A percentile compares a stretch with the other conserved stretches of the same genome.
These are phyloP conservation scores for Strobilomyces echinocephalus DNA, from an alignment of 768 basidiomycete genomes.

Conservation along the genomic window DNA sequence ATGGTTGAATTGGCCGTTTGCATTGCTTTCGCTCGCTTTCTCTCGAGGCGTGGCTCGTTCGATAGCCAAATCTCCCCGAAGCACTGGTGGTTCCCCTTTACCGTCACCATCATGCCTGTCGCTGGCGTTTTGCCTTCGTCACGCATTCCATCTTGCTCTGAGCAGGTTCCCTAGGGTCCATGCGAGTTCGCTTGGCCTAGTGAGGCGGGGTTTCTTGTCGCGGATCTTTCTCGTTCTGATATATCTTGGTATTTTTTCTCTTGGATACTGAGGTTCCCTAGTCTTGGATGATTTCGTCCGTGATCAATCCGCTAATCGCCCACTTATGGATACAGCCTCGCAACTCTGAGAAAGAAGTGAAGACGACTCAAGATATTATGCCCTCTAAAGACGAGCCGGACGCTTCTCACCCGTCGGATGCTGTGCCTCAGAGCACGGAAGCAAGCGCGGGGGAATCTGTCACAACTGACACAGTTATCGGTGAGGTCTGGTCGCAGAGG, in stretches of 20 bases:
- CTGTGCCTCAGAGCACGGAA: not conserved
- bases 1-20: not conserved
- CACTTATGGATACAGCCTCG: constrained; percentile 1
- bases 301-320: constrained; percentile 6
- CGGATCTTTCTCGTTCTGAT: not conserved
- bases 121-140: not conserved
- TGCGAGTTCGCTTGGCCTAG: not conserved
- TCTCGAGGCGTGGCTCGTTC: not conserved
- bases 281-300: not conserved
- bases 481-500: not conserved
- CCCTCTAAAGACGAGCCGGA: not conserved
- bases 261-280: not conserved
- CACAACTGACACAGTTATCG: not conserved
- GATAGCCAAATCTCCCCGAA: not conserved
- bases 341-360: not conserved
- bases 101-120: not conserved
- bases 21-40: not conserved
- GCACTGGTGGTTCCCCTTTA: not conserved
- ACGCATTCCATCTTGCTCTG: not conserved
- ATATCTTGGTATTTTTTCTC: not conserved
- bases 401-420: not conserved
- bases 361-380: not conserved
- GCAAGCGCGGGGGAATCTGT: not conserved
- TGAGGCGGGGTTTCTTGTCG: not conserved
- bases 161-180: not conserved